Conservation (phyloP, 345 rosid genomes). For the Aurinia saxatilis region DNA sequence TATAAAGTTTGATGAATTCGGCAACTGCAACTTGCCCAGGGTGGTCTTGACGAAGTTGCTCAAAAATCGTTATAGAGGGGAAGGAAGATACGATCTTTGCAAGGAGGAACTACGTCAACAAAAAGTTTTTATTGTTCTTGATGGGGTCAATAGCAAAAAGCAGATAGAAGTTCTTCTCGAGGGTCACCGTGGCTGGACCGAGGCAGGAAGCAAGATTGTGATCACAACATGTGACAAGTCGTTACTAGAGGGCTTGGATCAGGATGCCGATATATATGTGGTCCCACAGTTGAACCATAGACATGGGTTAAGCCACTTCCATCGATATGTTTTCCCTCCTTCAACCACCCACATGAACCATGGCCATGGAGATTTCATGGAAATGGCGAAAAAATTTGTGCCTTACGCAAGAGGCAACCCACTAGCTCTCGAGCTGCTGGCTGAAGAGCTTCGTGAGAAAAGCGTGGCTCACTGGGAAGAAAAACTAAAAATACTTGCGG, state of each 20-base stretch:
- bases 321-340: background rate
- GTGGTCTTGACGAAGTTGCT: background rate
- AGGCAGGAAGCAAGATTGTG: slow-evolving; percentile 17
- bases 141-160: background rate
- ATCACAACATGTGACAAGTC: no score
- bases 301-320: slow-evolving; percentile 16
- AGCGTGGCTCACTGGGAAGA: no score
- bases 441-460: no score
- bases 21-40: background rate
- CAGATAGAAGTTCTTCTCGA: background rate
- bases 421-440: no score
- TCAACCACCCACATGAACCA: background rate
- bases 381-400: no score
- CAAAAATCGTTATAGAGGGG: background rate
- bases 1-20: background rate
- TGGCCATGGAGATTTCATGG: no score
- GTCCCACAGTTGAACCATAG: background rate
- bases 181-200: background rate
- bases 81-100: background rate
- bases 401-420: no score
- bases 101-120: background rate
- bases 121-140: slow-evolving; percentile 9
- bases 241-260: background rate
- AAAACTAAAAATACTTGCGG: no score
- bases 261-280: background rate